Evolutionary conservation across 306 rosid genomes (phyloP).

Genomic region (Ochetophila trinervis): DNA sequence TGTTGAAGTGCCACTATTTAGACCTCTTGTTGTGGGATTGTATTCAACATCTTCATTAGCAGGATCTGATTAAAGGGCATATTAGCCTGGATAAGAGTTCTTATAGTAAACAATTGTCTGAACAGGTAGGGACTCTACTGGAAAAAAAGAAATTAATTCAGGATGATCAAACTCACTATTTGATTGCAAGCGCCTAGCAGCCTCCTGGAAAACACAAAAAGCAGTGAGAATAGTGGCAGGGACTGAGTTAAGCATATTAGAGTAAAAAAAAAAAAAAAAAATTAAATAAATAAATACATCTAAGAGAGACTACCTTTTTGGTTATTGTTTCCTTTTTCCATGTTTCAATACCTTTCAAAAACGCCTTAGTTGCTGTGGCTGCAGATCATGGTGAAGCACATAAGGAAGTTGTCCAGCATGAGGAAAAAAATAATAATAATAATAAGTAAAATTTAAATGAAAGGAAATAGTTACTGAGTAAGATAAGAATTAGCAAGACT

Average conservation of each 20-base stretch:
- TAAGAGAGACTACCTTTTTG: slow-evolving; percentile 46
- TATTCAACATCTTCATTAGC: slow-evolving; percentile 46
- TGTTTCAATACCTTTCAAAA: slow-evolving; percentile 61
- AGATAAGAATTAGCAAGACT: slow-evolving; percentile 57
- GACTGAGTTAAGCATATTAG: neutral
- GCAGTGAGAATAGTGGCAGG: neutral
- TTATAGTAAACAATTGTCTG: neutral
- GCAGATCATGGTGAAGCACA: slow-evolving; percentile 17
- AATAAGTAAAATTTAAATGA: neutral
- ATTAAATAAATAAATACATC: neutral
- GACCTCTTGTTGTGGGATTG: slow-evolving; percentile 46
- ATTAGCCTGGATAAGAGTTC: neutral
- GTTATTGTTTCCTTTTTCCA: slow-evolving; percentile 82
- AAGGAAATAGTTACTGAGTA: slow-evolving; percentile 45
- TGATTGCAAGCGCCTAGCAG: slow-evolving; percentile 40
- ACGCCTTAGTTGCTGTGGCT: slow-evolving; percentile 75
- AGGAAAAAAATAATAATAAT: neutral
- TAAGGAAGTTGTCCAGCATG: neutral
- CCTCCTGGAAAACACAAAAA: slow-evolving; percentile 50
- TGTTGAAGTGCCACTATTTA: slow-evolving; percentile 17
- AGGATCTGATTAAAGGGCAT: slow-evolving; percentile 29
- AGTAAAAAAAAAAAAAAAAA: neutral
- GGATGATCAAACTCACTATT: slow-evolving; percentile 37
- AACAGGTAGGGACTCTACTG: neutral
- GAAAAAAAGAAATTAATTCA: neutral